Conservation (phyloP, 2,329 filamentous ascomycete genomes). For the Thielaviopsis populi region DNA sequence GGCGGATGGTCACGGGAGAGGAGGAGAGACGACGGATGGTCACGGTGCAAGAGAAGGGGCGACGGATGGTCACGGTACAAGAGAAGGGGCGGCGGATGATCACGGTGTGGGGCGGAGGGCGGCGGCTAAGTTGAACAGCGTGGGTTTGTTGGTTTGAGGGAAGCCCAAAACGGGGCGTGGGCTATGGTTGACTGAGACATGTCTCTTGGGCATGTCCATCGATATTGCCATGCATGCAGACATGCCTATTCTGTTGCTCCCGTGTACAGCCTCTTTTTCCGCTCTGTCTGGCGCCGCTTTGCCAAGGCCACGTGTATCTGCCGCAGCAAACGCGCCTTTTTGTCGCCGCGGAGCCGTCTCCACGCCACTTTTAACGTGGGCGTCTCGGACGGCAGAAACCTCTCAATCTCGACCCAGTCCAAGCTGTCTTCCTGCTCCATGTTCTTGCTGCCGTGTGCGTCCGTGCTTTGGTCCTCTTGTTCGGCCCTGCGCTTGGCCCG, state of each 20-base stretch:
- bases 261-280: neutral
- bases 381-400: conserved; percentile 17
- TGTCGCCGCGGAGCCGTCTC: neutral
- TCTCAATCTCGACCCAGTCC: conserved; percentile 17
- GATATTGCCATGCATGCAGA: neutral
- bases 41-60: too few species aligned
- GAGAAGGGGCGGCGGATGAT: too few species aligned
- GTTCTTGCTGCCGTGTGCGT: conserved; percentile 12
- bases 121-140: too few species aligned
- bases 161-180: neutral
- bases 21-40: too few species aligned
- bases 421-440: conserved; percentile 16
- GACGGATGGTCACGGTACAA: too few species aligned
- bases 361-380: neutral
- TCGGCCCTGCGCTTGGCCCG: conserved; percentile 27
- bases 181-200: neutral
- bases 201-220: neutral
- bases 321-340: neutral
- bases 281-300: neutral
- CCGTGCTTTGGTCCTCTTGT: conserved; percentile 17
- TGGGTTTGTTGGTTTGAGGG: neutral
- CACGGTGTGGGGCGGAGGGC: too few species aligned
- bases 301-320: conserved; percentile 3
- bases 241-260: neutral
- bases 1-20: too few species aligned